phyloP scores from a whole-genome alignment of 2,329 filamentous ascomycete genomes.

The Byssochlamys sp. region DNA sequence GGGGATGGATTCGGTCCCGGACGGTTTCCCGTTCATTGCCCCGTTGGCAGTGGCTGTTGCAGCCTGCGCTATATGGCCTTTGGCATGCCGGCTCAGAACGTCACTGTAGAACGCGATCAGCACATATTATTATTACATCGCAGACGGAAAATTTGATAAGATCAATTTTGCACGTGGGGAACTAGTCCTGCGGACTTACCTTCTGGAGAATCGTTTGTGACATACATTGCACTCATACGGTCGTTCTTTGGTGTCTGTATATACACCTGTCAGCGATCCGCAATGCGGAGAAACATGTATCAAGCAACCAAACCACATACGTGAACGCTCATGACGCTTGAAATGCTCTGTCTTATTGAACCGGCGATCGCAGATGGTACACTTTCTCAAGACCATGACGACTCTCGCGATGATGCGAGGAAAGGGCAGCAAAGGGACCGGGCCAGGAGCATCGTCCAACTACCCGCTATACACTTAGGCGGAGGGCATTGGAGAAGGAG shows the following conservation, averaged over 20 bases:
- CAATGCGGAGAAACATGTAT: not conserved
- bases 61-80: slow-evolving; percentile 33
- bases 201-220: slow-evolving; percentile 47
- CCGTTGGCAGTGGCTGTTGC: slow-evolving; percentile 11
- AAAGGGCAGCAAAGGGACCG: not conserved
- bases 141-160: not conserved
- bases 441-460: slow-evolving; percentile 3
- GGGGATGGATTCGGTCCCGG: slow-evolving; percentile 18
- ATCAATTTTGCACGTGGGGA: not conserved
- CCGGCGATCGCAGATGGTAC: slow-evolving; percentile 42
- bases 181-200: slow-evolving; percentile 24
- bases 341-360: slow-evolving; percentile 50
- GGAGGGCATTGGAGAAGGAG: not conserved
- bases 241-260: slow-evolving; percentile 44
- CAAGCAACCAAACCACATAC: slow-evolving; percentile 22
- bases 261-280: not conserved
- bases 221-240: slow-evolving; percentile 46
- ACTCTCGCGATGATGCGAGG: slow-evolving; percentile 6
- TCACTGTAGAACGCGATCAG: slow-evolving; percentile 26
- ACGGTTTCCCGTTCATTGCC: slow-evolving; percentile 22
- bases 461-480: slow-evolving; percentile 1
- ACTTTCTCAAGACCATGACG: slow-evolving; percentile 36
- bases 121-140: not conserved
- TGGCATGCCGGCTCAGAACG: slow-evolving; percentile 44
- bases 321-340: slow-evolving; percentile 47